phyloP scores from a whole-genome alignment of 306 rosid species.

The Spatholobus suberectus region DNA sequence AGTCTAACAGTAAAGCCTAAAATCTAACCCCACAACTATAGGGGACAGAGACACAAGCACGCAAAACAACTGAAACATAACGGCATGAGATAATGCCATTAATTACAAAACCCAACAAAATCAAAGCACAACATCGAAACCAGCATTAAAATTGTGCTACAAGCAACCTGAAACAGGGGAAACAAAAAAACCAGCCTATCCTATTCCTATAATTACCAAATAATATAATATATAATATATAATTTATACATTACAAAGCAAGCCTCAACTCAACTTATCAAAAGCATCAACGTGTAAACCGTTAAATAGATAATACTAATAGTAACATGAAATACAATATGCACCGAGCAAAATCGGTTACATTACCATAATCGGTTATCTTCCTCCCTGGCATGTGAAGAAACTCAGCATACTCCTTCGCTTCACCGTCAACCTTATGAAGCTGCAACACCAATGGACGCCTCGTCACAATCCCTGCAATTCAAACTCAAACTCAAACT shows the following conservation, averaged over 20 bases:
- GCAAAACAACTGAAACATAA: conserved; percentile 4
- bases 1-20: neutral
- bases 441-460: conserved; percentile 98
- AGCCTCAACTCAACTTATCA: neutral
- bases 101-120: neutral
- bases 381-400: conserved; percentile 84
- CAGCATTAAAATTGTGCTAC: neutral
- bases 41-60: neutral
- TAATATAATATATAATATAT: neutral
- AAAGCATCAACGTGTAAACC: neutral
- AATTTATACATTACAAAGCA: neutral
- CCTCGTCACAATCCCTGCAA: conserved; percentile 93
- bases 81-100: neutral
- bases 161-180: conserved; percentile 33
- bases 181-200: neutral
- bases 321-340: neutral
- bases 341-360: neutral
- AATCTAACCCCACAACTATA: neutral
- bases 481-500: conserved; percentile 15
- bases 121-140: neutral
- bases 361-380: conserved; percentile 70
- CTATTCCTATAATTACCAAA: neutral
- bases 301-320: neutral
- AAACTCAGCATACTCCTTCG: conserved; percentile 92
- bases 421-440: conserved; percentile 74